Evolutionary conservation across 108 stramenopile species (phyloP).

Genomic region (Hondaea fermentalgiana): DNA sequence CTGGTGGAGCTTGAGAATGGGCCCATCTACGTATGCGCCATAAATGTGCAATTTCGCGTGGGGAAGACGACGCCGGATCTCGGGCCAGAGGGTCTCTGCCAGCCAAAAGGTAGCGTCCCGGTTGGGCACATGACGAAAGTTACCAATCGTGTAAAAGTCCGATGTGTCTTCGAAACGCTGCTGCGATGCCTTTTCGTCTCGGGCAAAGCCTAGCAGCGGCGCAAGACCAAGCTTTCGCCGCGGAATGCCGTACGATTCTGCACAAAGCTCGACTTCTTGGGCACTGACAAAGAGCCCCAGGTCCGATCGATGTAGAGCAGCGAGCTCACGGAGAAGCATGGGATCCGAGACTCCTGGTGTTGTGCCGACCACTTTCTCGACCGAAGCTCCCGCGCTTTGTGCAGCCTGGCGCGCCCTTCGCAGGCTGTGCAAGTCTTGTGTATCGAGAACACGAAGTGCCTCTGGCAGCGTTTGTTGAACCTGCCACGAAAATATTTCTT

Average conservation of each 20-base stretch:
- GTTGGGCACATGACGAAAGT: slow-evolving; percentile 65
- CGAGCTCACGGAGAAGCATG: slow-evolving; percentile 52
- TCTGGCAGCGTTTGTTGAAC: slow-evolving; percentile 41
- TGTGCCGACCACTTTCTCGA: background rate
- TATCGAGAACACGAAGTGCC: slow-evolving; percentile 60
- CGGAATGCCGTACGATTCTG: slow-evolving; percentile 32
- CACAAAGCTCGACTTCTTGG: slow-evolving; percentile 42
- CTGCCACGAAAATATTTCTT: slow-evolving; percentile 62
- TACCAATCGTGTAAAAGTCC: slow-evolving; percentile 50
- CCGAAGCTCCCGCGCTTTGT: slow-evolving; percentile 24
- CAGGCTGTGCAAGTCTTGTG: slow-evolving; percentile 72
- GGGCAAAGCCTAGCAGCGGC: slow-evolving; percentile 41
- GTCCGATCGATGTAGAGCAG: slow-evolving; percentile 49
- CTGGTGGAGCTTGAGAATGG: slow-evolving; percentile 33
- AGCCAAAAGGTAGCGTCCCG: slow-evolving; percentile 57
- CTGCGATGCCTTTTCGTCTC: background rate
- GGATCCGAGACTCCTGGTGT: background rate
- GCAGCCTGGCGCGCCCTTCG: slow-evolving; percentile 44
- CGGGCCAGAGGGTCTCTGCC: slow-evolving; percentile 53
- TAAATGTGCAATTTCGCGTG: slow-evolving; percentile 47
- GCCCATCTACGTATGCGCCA: slow-evolving; percentile 51
- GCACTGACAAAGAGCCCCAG: slow-evolving; percentile 57
- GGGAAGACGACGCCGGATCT: slow-evolving; percentile 43
- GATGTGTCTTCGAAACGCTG: slow-evolving; percentile 15
- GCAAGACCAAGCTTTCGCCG: slow-evolving; percentile 44